A percentile compares a stretch with the other conserved stretches of the same genome.
phyloP scores from a whole-genome alignment of 2,329 filamentous ascomycete species.

The Penicillium oxalicum region DNA sequence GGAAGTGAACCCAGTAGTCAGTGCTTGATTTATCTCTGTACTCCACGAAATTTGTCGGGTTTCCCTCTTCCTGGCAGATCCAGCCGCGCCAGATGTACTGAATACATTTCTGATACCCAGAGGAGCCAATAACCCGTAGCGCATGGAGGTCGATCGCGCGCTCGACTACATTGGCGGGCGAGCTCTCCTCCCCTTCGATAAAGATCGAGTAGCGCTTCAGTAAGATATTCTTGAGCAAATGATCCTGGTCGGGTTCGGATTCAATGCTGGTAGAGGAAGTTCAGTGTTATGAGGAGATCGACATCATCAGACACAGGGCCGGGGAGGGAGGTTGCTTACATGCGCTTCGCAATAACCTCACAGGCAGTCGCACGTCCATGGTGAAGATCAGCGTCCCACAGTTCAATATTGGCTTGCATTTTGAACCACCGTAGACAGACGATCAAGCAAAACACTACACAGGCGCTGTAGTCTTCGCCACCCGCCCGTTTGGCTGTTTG shows the following conservation, averaged over 20 bases:
- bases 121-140: constrained; percentile 78
- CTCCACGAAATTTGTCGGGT: constrained; percentile 81
- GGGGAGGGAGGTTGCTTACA: constrained; percentile 30
- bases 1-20: constrained; percentile 72
- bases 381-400: constrained; percentile 89
- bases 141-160: constrained; percentile 91
- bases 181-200: constrained; percentile 62
- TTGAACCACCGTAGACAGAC: constrained; percentile 72
- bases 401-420: constrained; percentile 69
- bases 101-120: constrained; percentile 94
- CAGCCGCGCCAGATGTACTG: constrained; percentile 89
- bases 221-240: constrained; percentile 73
- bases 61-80: constrained; percentile 91
- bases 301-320: not conserved
- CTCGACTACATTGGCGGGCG: constrained; percentile 82
- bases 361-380: constrained; percentile 72
- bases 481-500: constrained; percentile 77
- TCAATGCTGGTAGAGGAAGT: constrained; percentile 61
- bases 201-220: constrained; percentile 85
- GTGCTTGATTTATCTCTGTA: constrained; percentile 78
- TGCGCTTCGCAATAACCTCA: constrained; percentile 82
- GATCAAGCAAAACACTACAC: constrained; percentile 78
- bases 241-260: constrained; percentile 68
- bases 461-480: constrained; percentile 64
- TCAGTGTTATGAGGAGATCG: not conserved